phyloP scores from a whole-genome alignment of 2,329 filamentous ascomycete species.

The Colletotrichum falcatum region DNA sequence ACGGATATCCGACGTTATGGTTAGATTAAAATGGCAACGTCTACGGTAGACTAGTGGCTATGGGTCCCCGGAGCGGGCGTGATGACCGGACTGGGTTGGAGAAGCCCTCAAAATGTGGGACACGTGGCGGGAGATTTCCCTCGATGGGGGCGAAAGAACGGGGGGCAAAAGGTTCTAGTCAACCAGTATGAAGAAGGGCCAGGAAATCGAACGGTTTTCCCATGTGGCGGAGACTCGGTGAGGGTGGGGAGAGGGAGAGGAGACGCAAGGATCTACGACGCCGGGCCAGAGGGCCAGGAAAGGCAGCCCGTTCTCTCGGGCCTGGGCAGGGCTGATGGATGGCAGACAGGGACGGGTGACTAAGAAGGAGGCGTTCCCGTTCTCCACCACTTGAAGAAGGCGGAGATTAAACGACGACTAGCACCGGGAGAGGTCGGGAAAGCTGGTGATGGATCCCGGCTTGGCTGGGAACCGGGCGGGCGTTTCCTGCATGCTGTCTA shows the following conservation, averaged over 20 bases:
- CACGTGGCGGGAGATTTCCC: background rate
- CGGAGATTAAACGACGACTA: slow-evolving; percentile 1
- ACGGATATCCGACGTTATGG: slow-evolving; percentile 22
- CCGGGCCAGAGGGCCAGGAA: background rate
- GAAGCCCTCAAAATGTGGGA: background rate
- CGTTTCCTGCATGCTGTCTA: background rate
- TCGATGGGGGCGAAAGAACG: background rate
- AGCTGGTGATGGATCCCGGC: background rate
- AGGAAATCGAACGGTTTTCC: slow-evolving; percentile 12
- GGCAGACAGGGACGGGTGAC: background rate
- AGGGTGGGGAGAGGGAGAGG: background rate
- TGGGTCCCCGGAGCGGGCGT: slow-evolving; percentile 11
- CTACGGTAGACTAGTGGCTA: slow-evolving; percentile 6
- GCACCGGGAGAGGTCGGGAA: background rate
- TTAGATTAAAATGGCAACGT: slow-evolving; percentile 24
- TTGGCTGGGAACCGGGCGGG: background rate
- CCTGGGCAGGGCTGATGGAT: background rate
- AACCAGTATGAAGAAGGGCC: background rate
- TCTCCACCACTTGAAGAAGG: slow-evolving; percentile 7
- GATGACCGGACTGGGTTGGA: slow-evolving; percentile 14
- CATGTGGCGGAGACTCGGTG: background rate
- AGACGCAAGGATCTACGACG: slow-evolving; percentile 14
- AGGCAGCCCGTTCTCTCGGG: background rate
- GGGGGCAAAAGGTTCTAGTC: too few relatives aligned
- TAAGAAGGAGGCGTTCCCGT: background rate